Percentiles rank a stretch among this genome's conserved stretches.
These are phyloP conservation scores for Heliosperma pusillum DNA, from an alignment of 148 eudicot genomes.

Conservation along the genomic window DNA sequence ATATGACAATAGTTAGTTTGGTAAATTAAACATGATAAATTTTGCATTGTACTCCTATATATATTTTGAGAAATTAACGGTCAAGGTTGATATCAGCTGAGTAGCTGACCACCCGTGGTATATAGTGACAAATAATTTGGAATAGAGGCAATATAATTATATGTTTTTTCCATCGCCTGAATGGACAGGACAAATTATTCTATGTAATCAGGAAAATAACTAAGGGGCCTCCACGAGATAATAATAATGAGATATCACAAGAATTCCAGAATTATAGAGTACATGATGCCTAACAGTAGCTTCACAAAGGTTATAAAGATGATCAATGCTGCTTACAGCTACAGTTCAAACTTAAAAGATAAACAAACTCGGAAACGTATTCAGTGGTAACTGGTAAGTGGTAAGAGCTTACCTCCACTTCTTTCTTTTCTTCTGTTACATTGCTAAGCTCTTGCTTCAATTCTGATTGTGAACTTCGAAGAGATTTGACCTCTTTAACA, in stretches of 20 bases:
- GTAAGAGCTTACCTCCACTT: slow-evolving; percentile 52
- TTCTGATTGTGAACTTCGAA: slow-evolving; percentile 62
- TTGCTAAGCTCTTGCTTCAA: slow-evolving; percentile 75
- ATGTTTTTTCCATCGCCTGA: not conserved
- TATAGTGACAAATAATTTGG: not conserved
- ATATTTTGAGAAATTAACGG: not conserved
- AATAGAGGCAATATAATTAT: not conserved
- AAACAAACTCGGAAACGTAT: not conserved
- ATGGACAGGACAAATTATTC: not conserved
- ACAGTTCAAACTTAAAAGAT: not conserved
- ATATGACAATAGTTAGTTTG: not conserved
- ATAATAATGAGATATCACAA: not conserved
- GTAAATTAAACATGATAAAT: not conserved
- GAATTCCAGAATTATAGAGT: not conserved
- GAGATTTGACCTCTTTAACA: slow-evolving; percentile 79
- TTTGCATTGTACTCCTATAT: not conserved
- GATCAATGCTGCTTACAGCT: not conserved
- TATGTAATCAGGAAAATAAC: not conserved
- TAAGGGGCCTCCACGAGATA: not conserved
- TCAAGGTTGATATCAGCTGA: not conserved
- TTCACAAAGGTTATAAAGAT: not conserved
- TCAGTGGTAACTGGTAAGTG: not conserved
- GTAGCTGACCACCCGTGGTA: not conserved
- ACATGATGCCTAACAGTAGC: not conserved
- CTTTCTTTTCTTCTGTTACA: slow-evolving; percentile 53